Conservation (phyloP, 805 yeast genomes). For the Candida pini region DNA sequence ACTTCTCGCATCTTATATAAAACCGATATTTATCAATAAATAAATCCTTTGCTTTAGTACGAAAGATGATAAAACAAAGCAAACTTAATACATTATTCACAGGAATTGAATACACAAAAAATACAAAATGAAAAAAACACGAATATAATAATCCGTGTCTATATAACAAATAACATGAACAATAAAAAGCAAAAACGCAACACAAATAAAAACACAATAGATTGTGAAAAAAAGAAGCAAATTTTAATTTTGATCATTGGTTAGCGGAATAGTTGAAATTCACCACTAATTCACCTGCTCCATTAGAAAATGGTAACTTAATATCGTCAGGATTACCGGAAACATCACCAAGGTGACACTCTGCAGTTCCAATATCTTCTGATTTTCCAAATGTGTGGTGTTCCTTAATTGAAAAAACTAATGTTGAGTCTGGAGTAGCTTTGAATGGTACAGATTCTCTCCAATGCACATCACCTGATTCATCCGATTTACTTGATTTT, state of each 20-base stretch:
- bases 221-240: background rate
- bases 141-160: no score
- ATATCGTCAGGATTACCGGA: constrained; percentile 40
- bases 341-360: constrained; percentile 46
- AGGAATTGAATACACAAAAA: no score
- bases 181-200: background rate
- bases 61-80: no score
- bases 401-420: constrained; percentile 56
- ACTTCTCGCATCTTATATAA: no score
- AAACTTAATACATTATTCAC: no score
- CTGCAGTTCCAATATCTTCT: constrained; percentile 54
- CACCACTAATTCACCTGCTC: constrained; percentile 33
- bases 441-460: constrained; percentile 64
- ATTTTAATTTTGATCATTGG: constrained; percentile 1
- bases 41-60: no score
- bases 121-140: no score
- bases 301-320: constrained; percentile 32
- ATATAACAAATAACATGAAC: background rate
- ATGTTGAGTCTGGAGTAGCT: constrained; percentile 53
- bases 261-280: constrained; percentile 31
- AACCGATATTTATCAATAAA: no score
- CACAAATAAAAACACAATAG: background rate
- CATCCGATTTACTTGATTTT: constrained; percentile 45
- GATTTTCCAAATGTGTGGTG: constrained; percentile 73
- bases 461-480: constrained; percentile 46